Evolutionary conservation across 352 stramenopile species (phyloP), one percentile per base, ranked within the genome.

Genomic region (Phytophthora gonapodyides): DNA sequence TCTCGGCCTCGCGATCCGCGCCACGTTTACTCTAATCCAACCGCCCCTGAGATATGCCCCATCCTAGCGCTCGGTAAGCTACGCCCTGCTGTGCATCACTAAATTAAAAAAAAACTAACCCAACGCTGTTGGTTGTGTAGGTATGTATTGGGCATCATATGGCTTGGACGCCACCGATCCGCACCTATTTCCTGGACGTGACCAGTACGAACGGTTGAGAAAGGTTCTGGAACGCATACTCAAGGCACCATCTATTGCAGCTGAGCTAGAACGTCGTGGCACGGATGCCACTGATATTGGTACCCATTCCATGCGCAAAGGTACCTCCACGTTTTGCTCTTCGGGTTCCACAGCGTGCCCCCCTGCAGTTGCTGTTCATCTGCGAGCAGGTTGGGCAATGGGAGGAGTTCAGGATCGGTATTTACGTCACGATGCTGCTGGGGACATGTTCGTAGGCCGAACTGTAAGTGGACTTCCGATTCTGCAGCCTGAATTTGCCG

Each of bases 21-120:
- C 10, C 69, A 76, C 36, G 24, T 76, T 7, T 79, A 77, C 34
- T 54, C 66, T 17, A 76, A 79, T 40, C 69, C 66, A 34, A 17
- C 63, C 1, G 2, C 30, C 15, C 73, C 57, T n/a, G 43, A 69
- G 37, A 54, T 76, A 0, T 81, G 69, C 11, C 61, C 61, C 6
- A 57, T 76, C 34, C 50, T 78, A 8, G 24, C 24, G 4, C 55
- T 81, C 11, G 72, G 58, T 67, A 57, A 41, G 42, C 15, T 27
- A 27, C 24, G 4, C 24, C 24, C 24, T 27, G 24, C 24, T 27
- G 24, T 27, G 3, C 24, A n/a, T 9, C 13, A 57, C 7, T 50
- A 7, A 40, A 12, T 27, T 21, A 38, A 17, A 8, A 56, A 38
- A 17, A 8, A 56, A 34, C 50, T 27, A 27, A 27, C 24, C 24